These are phyloP conservation scores for Aethionema arabicum DNA, from an alignment of 345 rosid species.

Conservation along the genomic window DNA sequence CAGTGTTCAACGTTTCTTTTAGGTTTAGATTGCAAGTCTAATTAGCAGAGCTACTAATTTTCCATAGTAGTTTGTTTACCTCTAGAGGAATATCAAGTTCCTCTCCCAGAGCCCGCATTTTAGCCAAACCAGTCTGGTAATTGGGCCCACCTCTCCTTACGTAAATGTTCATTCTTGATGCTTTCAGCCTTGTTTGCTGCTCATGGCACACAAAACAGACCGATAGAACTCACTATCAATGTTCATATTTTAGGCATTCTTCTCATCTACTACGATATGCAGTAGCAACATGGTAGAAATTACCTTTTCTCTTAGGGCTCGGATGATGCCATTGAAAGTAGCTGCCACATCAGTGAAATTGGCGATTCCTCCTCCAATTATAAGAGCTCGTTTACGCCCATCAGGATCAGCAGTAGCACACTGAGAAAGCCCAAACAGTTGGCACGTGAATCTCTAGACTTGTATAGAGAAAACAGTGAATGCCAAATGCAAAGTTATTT, in stretches of 20 bases:
- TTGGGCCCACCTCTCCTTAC: conserved; percentile 97
- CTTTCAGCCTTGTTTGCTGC: conserved; percentile 85
- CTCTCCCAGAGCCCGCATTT: conserved; percentile 81
- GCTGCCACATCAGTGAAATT: conserved; percentile 97
- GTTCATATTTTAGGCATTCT: not conserved
- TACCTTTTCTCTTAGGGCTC: conserved; percentile 93
- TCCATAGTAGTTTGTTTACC: conserved; percentile 45
- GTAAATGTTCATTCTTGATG: conserved; percentile 89
- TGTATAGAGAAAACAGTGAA: conserved; percentile 1
- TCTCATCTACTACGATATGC: conserved; percentile 18
- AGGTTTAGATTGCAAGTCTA: not conserved
- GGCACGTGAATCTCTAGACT: conserved; percentile 6
- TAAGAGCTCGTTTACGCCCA: conserved; percentile 88
- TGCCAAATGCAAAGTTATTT: conserved; percentile 8
- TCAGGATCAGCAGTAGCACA: conserved; percentile 93
- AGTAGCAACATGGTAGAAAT: not conserved
- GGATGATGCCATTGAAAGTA: conserved; percentile 89
- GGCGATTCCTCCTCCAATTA: conserved; percentile 97
- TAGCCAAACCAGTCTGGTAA: conserved; percentile 84
- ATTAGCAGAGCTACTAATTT: not conserved
- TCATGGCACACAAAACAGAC: not conserved
- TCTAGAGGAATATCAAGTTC: conserved; percentile 85
- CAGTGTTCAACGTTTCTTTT: not conserved
- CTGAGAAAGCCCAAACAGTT: conserved; percentile 38
- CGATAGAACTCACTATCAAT: not conserved